Evolutionary conservation across 768 basidiomycete species (phyloP).

Genomic region (Tulasnella sp.): DNA sequence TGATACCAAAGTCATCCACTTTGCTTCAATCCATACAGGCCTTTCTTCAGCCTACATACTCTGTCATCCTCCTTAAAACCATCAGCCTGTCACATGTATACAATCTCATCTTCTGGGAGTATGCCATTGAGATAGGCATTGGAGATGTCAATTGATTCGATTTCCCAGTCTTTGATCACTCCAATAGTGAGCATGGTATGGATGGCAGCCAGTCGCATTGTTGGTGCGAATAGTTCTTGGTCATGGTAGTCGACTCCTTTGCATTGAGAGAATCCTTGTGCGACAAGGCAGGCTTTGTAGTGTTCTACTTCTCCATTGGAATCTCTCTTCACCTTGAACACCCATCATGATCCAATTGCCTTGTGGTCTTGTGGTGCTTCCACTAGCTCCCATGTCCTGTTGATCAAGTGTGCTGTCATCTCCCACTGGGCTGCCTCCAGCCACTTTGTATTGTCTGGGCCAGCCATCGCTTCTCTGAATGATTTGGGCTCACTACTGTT

Average conservation of each 20-base stretch:
- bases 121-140: slow-evolving; percentile 23
- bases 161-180: neutral
- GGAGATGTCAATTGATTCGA: slow-evolving; percentile 13
- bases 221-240: slow-evolving; percentile 30
- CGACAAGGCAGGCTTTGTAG: slow-evolving; percentile 25
- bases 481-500: neutral
- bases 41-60: slow-evolving; percentile 22
- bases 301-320: slow-evolving; percentile 21
- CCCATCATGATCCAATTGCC: slow-evolving; percentile 27
- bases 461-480: neutral
- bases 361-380: slow-evolving; percentile 23
- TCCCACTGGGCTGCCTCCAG: slow-evolving; percentile 8
- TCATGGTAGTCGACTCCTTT: slow-evolving; percentile 29
- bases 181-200: slow-evolving; percentile 1
- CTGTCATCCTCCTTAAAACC: neutral
- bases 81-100: slow-evolving; percentile 3
- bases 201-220: neutral
- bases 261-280: slow-evolving; percentile 24
- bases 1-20: slow-evolving; percentile 22
- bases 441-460: slow-evolving; percentile 14
- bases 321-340: slow-evolving; percentile 27
- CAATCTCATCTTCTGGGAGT: neutral
- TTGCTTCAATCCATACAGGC: slow-evolving; percentile 25
- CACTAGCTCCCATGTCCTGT: slow-evolving; percentile 20
- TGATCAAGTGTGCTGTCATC: slow-evolving; percentile 13